Evolutionary conservation across 2,329 filamentous ascomycete genomes (phyloP), one percentile per base, ranked within the genome.

Genomic region (Fusarium sororula): DNA sequence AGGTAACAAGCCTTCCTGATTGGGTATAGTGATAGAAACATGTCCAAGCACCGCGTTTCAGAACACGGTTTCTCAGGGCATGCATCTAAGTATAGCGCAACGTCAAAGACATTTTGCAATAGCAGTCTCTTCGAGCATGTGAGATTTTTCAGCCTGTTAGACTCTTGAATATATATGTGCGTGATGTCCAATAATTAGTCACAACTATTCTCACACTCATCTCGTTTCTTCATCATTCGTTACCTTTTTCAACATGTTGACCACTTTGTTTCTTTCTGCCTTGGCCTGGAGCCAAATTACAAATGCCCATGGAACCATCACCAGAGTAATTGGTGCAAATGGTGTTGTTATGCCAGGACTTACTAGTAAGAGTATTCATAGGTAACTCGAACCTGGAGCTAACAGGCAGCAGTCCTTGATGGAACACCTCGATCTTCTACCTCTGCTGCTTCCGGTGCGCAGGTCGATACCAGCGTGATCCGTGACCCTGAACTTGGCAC

Each of bases 391-490:
- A 8, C 5, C 17, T 51, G 7, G 4, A 20, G 22, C 56, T 65
- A 20, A 65, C 7, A 8, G 8, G 8, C 2, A 2, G 15, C 11
- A 65, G 57, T 65, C n/a, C n/a, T 63, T 28, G 63, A 65, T 13
- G 57, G 63, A 45, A 65, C 57, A 24, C 63, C 57, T 47, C 47
- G 57, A 24, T 65, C 57, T 13, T 44, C 32, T 6, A 65, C 57
- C 5, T 65, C 63, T 24, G 63, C 45, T 63, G 47, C 63, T 12
- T 45, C 39, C 13, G 57, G 63, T 2, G 63, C 38, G 0, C 63
- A 65, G 39, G 47, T 9, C 18, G 57, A 65, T 63, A 65, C 63
- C 13, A 65, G 63, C 26, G 63, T 65, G 3, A 65, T 65, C 18
- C 57, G 63, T 39, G 47, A 65, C 15, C 57, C 57, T 1, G 63